phyloP scores from a whole-genome alignment of 352 stramenopile species.

The Globisporangium parvum region DNA sequence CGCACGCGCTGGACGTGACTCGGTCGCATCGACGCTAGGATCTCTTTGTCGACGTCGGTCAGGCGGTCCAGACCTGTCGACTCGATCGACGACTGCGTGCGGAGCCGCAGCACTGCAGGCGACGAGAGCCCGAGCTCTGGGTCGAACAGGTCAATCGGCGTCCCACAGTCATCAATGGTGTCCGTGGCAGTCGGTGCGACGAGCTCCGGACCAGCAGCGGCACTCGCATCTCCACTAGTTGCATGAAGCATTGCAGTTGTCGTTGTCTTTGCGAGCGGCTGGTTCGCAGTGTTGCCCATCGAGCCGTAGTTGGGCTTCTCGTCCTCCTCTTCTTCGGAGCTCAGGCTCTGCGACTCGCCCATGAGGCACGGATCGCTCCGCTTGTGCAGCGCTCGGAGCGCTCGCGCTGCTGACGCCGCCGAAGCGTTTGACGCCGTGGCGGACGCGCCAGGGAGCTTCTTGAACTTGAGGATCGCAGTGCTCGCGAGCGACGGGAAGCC shows the following conservation, averaged over 20 bases:
- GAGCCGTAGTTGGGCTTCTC: conserved; percentile 13
- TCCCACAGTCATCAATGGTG: too few species aligned
- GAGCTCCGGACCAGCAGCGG: background rate
- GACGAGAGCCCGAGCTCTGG: conserved; percentile 5
- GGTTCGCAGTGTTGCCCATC: conserved; percentile 1
- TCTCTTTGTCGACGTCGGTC: conserved; percentile 5
- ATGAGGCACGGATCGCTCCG: conserved; percentile 16
- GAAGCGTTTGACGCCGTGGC: background rate
- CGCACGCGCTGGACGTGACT: conserved; percentile 7
- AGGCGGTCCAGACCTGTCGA: conserved; percentile 2
- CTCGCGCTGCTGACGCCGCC: background rate
- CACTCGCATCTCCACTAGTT: too few species aligned
- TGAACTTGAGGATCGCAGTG: conserved; percentile 17
- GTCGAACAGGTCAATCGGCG: background rate
- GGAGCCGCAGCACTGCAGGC: conserved; percentile 1
- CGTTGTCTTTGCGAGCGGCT: background rate
- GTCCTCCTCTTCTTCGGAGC: conserved; percentile 15
- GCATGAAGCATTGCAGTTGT: background rate
- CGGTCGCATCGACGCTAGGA: conserved; percentile 1
- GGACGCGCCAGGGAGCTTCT: conserved; percentile 1
- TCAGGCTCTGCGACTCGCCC: conserved; percentile 17
- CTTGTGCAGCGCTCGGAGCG: conserved; percentile 9
- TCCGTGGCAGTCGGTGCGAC: background rate
- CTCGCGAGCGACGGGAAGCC: conserved; percentile 16
- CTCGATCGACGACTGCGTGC: conserved; percentile 12